Evolutionary conservation across 1,284 basidiomycete genomes (phyloP).

Genomic region (Trichosporon ovoides): DNA sequence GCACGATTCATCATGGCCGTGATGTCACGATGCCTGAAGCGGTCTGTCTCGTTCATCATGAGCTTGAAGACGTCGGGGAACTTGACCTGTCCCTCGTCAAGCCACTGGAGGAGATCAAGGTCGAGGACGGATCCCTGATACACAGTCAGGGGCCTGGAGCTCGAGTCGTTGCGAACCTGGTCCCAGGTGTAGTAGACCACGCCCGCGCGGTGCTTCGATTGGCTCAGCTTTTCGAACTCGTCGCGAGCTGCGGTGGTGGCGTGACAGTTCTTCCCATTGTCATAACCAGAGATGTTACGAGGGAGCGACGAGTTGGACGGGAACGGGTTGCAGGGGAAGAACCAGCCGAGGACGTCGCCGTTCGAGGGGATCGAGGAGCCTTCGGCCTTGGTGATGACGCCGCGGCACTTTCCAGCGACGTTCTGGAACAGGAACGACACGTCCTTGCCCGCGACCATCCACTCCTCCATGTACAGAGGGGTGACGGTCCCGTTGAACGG

Average conservation of each 20-base stretch:
- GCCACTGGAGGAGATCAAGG: conserved; percentile 74
- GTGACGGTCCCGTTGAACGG: conserved; percentile 71
- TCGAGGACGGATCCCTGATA: conserved; percentile 72
- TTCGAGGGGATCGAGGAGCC: conserved; percentile 61
- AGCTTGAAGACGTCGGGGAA: conserved; percentile 78
- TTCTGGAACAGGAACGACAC: conserved; percentile 92
- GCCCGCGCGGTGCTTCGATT: conserved; percentile 55
- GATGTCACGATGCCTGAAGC: conserved; percentile 74
- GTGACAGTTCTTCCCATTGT: conserved; percentile 66
- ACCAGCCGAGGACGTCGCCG: conserved; percentile 59
- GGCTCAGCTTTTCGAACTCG: conserved; percentile 45
- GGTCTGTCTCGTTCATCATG: conserved; percentile 63
- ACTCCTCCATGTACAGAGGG: conserved; percentile 72
- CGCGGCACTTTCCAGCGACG: conserved; percentile 73
- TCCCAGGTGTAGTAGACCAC: conserved; percentile 93
- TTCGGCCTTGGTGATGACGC: conserved; percentile 64
- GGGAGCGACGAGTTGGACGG: conserved; percentile 63
- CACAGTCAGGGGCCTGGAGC: conserved; percentile 12
- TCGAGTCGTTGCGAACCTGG: conserved; percentile 58
- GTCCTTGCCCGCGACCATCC: conserved; percentile 76
- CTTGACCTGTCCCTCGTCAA: conserved; percentile 67
- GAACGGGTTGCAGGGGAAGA: conserved; percentile 91
- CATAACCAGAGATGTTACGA: conserved; percentile 66
- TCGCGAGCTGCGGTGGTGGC: conserved; percentile 55
- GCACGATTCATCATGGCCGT: conserved; percentile 72